phyloP scores from a whole-genome alignment of 768 basidiomycete genomes.

The Lyophyllum shimeji region DNA sequence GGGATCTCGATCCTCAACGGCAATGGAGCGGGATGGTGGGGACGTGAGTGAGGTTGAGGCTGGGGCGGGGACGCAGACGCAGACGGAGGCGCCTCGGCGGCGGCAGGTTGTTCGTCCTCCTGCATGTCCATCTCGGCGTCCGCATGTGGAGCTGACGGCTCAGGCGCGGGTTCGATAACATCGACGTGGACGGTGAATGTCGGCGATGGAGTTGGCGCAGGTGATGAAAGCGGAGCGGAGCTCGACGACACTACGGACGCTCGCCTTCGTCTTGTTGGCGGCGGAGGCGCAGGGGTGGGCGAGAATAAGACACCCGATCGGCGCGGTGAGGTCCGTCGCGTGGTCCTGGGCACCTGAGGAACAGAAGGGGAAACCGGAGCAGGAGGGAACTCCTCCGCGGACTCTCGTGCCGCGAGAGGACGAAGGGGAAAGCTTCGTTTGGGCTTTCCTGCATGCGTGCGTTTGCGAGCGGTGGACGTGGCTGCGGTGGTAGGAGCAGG shows the following conservation, averaged over 20 bases:
- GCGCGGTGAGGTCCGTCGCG: not conserved
- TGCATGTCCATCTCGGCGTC: too few relatives aligned
- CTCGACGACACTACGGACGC: not conserved
- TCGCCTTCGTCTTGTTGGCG: not conserved
- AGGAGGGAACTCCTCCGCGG: not conserved
- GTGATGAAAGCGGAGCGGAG: not conserved
- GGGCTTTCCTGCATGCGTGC: not conserved
- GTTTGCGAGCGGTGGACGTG: not conserved
- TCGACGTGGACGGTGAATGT: not conserved
- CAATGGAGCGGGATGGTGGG: not conserved
- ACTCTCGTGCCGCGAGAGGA: not conserved
- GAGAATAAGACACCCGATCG: not conserved
- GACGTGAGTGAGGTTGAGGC: not conserved
- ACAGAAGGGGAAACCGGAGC: not conserved
- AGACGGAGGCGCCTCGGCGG: too few relatives aligned
- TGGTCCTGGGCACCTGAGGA: too few relatives aligned
- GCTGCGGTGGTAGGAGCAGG: not conserved
- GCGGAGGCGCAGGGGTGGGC: not conserved
- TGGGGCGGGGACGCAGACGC: too few relatives aligned
- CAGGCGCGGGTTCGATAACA: too few relatives aligned
- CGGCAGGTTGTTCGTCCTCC: too few relatives aligned
- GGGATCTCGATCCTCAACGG: constrained; percentile 7
- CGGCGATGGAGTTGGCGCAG: not conserved
- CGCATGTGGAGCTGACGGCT: too few relatives aligned
- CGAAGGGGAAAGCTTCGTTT: not conserved